Conservation (phyloP, 768 basidiomycete genomes). For the Lactifluus pinguis region DNA sequence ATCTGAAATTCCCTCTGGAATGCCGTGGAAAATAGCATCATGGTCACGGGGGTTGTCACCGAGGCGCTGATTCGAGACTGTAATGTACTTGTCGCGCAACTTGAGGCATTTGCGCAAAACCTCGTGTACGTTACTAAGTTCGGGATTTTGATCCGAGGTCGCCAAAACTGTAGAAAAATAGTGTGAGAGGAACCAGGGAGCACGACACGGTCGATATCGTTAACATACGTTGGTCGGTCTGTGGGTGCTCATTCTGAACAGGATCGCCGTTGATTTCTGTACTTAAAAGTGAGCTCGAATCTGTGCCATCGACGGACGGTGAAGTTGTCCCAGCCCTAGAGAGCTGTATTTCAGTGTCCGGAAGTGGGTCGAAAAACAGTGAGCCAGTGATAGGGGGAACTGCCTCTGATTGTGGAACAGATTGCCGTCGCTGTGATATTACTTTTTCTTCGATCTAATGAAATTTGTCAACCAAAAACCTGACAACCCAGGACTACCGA, state of each 20-base stretch:
- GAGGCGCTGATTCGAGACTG: constrained; percentile 76
- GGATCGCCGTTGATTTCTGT: neutral
- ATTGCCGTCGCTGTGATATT: constrained; percentile 55
- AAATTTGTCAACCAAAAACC: neutral
- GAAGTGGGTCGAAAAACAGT: constrained; percentile 12
- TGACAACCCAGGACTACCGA: constrained; percentile 9
- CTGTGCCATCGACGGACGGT: neutral
- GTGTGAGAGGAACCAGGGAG: constrained; percentile 13
- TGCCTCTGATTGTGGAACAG: constrained; percentile 35
- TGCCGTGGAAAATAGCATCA: constrained; percentile 66
- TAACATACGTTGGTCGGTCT: neutral
- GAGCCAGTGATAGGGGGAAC: constrained; percentile 28
- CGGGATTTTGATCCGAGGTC: constrained; percentile 18
- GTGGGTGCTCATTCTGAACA: constrained; percentile 8
- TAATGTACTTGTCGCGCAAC: constrained; percentile 93
- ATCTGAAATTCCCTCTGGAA: constrained; percentile 52
- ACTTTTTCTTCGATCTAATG: constrained; percentile 66
- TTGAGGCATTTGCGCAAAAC: constrained; percentile 79
- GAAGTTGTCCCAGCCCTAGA: neutral
- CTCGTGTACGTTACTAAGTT: constrained; percentile 41
- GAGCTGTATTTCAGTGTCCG: neutral
- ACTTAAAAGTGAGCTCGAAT: neutral
- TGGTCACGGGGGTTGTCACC: constrained; percentile 94
- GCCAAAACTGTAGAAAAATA: neutral
- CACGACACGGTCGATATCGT: constrained; percentile 10